Base-by-base conservation (phyloP, 2,329 filamentous ascomycete genomes). In the Fusarium anthophilum region DNA sequence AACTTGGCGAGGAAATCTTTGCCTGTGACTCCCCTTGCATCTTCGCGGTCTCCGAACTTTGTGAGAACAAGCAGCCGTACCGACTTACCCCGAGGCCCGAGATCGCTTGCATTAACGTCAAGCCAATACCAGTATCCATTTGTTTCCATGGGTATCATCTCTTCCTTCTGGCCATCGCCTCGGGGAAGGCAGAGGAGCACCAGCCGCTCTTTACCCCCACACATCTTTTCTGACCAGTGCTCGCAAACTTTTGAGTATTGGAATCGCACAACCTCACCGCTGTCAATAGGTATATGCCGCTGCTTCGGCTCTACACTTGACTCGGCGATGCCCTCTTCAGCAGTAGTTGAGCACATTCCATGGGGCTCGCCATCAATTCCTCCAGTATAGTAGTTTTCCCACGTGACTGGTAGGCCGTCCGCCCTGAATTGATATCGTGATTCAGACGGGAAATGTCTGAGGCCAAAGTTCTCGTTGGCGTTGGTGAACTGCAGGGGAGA, bases 111-210 rank as follows among this genome's bases (percentile, higher is more conserved):
- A 32, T 87, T 85, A 8, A 98, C 88, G 82, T 98, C 96, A 4
- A 91, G 83, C 91, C 94, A 97, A 90, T 93, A 97, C 83, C 92
- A 91, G 78, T 89, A 92, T 20, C 93, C 93, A 68, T 96, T 93
- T n/a, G 90, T 92, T 56, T 93, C 89, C 62, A 98, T 89, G 0
- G 93, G 90, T 4, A 96, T 83, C 62, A 90, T 87, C 48, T 95
- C 90, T 15, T 92, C 88, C 57, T 91, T 89, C 13, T 88, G 84
- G 1, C 93, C 93, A 75, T 94, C 91, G 8, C 87, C 76, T 1
- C 91, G 92, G 32, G 91, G 86, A 35, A 94, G 87, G 63, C 87
- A 87, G 24, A 98, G 84, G 63, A 96, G 83, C 78, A 96, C 90
- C 50, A 95, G 84, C 65, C 91, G 93, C 50, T 90, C 87, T 68